Base-by-base conservation (phyloP, 345 rosid species). In the Gossypium herbaceum region DNA sequence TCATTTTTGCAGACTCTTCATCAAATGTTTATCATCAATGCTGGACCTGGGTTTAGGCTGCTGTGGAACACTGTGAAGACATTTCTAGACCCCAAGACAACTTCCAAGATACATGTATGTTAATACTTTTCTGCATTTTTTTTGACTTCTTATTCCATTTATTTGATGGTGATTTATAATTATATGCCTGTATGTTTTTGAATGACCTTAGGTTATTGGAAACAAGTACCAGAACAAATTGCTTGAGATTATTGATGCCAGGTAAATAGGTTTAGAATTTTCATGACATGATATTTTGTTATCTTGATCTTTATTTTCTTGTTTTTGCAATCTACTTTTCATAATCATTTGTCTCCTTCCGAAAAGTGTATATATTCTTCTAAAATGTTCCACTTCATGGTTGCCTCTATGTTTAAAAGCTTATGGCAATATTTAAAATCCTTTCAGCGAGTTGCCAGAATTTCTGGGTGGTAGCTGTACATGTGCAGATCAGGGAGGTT, bases 11-110 rank as follows among this genome's bases (percentile, higher is more conserved):
- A 94, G 98, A 94, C 98, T 27, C 97, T 94, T 47, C 86, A 86
- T 84, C 97, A 94, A 82, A 94, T 94, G 98, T 92, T 87, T 84
- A 94, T 94, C 82, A 92, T 94, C 85, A 94, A 94, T 74, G 95
- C 98, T 76, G 98, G 98, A 73, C 83, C 91, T 11, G 97, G 95
- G 47, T 94, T 94, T 87, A 91, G 96, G 81, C 74, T 91, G 72
- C 71, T 94, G 74, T 94, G 98, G 98, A 92, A 85, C 84, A 91
- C 97, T n/a, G 85, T 94, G 13, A 94, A 92, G 82, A 81, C 84
- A 62, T 94, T 94, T 83, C 84, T 94, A 64, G 98, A 94, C 86
- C 98, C 98, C 22, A 94, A 88, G 83, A 94, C 98, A 48, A 87
- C 97, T 68, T 88, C 97, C 81, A 94, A 94, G 85, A 95, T 95